phyloP scores from a whole-genome alignment of 1,139 yeast species.

The Suhomyces yuchorum region DNA sequence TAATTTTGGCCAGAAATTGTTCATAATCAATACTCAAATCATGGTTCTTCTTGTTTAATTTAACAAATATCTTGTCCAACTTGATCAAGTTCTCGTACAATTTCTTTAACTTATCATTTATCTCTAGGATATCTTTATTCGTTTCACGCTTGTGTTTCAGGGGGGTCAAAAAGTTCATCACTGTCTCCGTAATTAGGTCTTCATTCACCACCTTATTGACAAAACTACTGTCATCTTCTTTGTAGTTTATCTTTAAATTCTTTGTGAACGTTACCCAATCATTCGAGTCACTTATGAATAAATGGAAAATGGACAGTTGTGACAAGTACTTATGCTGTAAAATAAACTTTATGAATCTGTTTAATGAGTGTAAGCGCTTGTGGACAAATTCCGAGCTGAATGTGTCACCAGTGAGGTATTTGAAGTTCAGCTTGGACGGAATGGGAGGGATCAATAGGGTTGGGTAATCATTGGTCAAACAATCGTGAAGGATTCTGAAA shows the following conservation, averaged over 20 bases:
- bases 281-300: slow-evolving; percentile 70
- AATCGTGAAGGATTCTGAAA: slow-evolving; percentile 75
- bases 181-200: slow-evolving; percentile 77
- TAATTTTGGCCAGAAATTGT: slow-evolving; percentile 69
- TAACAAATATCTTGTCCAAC: slow-evolving; percentile 75
- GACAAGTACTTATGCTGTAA: slow-evolving; percentile 72
- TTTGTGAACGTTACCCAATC: slow-evolving; percentile 86
- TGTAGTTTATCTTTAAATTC: slow-evolving; percentile 50
- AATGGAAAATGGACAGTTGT: slow-evolving; percentile 69
- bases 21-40: slow-evolving; percentile 74
- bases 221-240: slow-evolving; percentile 28
- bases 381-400: slow-evolving; percentile 78
- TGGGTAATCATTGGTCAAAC: slow-evolving; percentile 76
- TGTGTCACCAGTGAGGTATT: slow-evolving; percentile 93
- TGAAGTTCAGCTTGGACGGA: slow-evolving; percentile 89
- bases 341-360: slow-evolving; percentile 72
- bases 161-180: slow-evolving; percentile 88
- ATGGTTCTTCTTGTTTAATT: slow-evolving; percentile 70
- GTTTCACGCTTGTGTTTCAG: slow-evolving; percentile 67
- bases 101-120: slow-evolving; percentile 78
- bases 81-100: slow-evolving; percentile 79
- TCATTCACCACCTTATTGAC: slow-evolving; percentile 52
- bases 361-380: slow-evolving; percentile 81
- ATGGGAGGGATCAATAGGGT: slow-evolving; percentile 88
- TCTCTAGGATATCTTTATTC: slow-evolving; percentile 78